Evolutionary conservation across 2,329 filamentous ascomycete species (phyloP).

Genomic region (Mycosphaerella sp.): DNA sequence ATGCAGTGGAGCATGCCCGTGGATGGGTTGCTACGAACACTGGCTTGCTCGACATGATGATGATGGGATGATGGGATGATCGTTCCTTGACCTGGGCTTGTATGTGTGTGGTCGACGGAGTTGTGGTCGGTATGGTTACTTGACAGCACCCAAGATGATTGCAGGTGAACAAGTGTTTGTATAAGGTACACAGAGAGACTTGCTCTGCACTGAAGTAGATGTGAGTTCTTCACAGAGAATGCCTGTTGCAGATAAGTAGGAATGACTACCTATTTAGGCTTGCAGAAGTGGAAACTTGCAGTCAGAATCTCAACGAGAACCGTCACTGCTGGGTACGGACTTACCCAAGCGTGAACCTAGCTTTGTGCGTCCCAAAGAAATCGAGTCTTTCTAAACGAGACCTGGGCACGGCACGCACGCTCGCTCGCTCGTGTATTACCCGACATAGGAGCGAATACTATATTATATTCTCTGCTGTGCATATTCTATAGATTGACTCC

Average conservation of each 20-base stretch:
- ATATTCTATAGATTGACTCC: too few species aligned
- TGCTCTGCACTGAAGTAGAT: neutral
- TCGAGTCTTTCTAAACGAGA: neutral
- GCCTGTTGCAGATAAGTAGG: too few species aligned
- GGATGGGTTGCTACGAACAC: constrained; percentile 95
- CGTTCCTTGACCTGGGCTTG: neutral
- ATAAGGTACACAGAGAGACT: too few species aligned
- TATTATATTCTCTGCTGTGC: too few species aligned
- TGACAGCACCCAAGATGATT: neutral
- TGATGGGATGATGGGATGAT: constrained; percentile 40
- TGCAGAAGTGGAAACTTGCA: neutral
- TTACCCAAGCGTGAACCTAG: constrained; percentile 6
- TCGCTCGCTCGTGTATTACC: too few species aligned
- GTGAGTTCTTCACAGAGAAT: too few species aligned
- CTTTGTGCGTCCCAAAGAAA: constrained; percentile 6
- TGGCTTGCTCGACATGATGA: constrained; percentile 57
- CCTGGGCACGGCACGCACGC: neutral
- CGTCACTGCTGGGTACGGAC: neutral
- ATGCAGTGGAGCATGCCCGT: constrained; percentile 90
- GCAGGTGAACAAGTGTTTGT: too few species aligned
- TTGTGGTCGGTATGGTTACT: neutral
- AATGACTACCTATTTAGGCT: neutral
- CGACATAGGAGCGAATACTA: neutral
- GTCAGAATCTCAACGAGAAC: neutral
- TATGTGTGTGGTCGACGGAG: neutral